Percentiles rank a stretch among this genome's conserved stretches.
Conservation (phyloP, 1,139 yeast species). For the Sugiyamaella xylanicola region DNA sequence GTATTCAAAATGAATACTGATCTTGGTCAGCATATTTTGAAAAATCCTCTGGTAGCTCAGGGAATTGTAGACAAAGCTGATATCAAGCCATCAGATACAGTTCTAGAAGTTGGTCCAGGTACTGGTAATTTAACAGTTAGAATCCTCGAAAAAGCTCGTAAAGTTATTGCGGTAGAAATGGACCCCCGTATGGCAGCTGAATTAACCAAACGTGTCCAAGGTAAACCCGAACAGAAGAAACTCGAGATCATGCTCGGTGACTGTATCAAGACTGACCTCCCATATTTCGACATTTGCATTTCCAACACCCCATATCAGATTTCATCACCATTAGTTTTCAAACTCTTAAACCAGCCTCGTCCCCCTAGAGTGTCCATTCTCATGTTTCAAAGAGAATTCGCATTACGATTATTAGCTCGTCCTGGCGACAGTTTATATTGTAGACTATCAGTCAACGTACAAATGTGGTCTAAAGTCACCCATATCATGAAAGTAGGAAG, state of each 20-base stretch:
- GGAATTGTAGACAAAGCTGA: slow-evolving; percentile 97
- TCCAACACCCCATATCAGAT: slow-evolving; percentile 98
- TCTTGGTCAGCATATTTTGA: slow-evolving; percentile 94
- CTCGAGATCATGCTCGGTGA: slow-evolving; percentile 91
- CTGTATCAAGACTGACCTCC: slow-evolving; percentile 92
- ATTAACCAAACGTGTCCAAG: slow-evolving; percentile 94
- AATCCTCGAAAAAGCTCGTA: slow-evolving; percentile 86
- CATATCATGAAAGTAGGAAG: slow-evolving; percentile 98
- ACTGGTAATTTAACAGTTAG: slow-evolving; percentile 96
- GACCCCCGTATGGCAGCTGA: slow-evolving; percentile 99
- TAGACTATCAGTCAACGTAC: slow-evolving; percentile 92
- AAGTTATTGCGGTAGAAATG: slow-evolving; percentile 95
- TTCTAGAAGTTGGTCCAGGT: slow-evolving; percentile 98
- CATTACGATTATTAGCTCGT: slow-evolving; percentile 85
- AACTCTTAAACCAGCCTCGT: slow-evolving; percentile 81
- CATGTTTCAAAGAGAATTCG: slow-evolving; percentile 98
- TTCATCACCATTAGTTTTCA: slow-evolving; percentile 94
- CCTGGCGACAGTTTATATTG: slow-evolving; percentile 95
- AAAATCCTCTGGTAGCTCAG: slow-evolving; percentile 95
- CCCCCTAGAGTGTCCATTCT: slow-evolving; percentile 95
- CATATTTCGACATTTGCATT: slow-evolving; percentile 93
- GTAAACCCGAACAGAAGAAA: slow-evolving; percentile 89
- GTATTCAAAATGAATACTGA: slow-evolving; percentile 96
- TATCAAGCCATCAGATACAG: slow-evolving; percentile 88
- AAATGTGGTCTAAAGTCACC: slow-evolving; percentile 98